These are phyloP conservation scores for Vaccinium darrowii DNA, from an alignment of 148 eudicot species.

Conservation along the genomic window DNA sequence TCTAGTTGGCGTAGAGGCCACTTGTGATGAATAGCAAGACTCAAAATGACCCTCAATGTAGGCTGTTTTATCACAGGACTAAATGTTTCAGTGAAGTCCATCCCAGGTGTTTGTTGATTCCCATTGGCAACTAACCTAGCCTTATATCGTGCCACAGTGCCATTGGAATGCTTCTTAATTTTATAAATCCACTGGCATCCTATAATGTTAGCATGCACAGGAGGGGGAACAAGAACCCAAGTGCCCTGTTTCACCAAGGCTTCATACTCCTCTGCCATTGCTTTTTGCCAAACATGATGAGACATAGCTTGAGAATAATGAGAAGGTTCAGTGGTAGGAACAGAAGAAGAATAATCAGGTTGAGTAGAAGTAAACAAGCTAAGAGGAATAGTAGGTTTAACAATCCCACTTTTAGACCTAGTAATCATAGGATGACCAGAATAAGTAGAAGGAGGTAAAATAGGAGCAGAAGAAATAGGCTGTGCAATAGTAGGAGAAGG, in stretches of 20 bases:
- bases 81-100: not conserved
- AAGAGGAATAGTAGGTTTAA: not conserved
- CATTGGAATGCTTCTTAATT: not conserved
- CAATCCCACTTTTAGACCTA: not conserved
- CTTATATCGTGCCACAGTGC: not conserved
- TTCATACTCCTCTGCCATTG: not conserved
- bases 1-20: not conserved
- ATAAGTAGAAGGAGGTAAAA: no score
- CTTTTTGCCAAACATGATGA: not conserved
- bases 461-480: not conserved
- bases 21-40: not conserved
- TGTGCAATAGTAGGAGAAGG: no score
- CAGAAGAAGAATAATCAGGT: no score
- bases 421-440: not conserved
- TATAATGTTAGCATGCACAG: not conserved
- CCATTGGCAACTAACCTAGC: not conserved
- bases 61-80: not conserved
- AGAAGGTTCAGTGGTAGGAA: not conserved
- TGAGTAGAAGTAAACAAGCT: not conserved
- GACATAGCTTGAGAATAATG: not conserved
- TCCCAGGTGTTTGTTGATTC: not conserved
- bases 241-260: not conserved
- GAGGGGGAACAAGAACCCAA: not conserved
- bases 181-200: not conserved
- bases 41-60: not conserved